Conservation (phyloP, 2,329 filamentous ascomycete genomes). For the Alternaria sp. region DNA sequence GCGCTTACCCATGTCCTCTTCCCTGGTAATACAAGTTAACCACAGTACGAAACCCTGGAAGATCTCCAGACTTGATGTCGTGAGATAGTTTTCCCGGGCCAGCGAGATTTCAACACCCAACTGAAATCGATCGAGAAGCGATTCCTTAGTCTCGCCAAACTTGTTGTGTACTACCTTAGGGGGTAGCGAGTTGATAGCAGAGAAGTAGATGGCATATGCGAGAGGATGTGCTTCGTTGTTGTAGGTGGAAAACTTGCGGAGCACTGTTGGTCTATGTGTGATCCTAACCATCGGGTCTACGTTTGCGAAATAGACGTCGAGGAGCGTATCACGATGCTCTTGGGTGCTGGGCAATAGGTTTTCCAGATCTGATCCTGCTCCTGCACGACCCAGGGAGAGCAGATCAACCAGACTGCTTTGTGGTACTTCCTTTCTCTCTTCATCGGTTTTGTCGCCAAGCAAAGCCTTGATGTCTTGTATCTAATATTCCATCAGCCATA, state of each 20-base stretch:
- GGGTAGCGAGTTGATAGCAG: conserved; percentile 47
- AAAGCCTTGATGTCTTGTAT: conserved; percentile 52
- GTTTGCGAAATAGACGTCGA: conserved; percentile 47
- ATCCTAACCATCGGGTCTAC: conserved; percentile 51
- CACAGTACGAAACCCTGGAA: conserved; percentile 50
- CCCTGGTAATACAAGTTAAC: conserved; percentile 49
- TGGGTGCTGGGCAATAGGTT: conserved; percentile 41
- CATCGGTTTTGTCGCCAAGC: conserved; percentile 43
- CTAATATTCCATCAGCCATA: conserved; percentile 23
- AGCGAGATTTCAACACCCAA: conserved; percentile 48
- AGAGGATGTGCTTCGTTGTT: conserved; percentile 44
- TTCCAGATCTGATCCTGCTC: conserved; percentile 35
- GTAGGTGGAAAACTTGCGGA: conserved; percentile 39
- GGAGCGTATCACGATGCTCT: conserved; percentile 43
- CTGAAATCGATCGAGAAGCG: conserved; percentile 43
- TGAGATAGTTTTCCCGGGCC: conserved; percentile 49
- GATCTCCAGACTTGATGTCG: conserved; percentile 48
- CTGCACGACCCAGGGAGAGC: conserved; percentile 44
- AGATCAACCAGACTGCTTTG: conserved; percentile 43
- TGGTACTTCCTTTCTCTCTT: conserved; percentile 39
- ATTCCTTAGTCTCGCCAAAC: conserved; percentile 46
- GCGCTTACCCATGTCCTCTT: conserved; percentile 49
- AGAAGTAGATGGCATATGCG: conserved; percentile 48
- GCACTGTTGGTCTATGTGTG: conserved; percentile 44
- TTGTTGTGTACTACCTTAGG: conserved; percentile 39